Percentiles rank a stretch among this genome's conserved stretches.
These are phyloP conservation scores for Bertia moriformis DNA, from an alignment of 2,329 filamentous ascomycete genomes.

Conservation along the genomic window DNA sequence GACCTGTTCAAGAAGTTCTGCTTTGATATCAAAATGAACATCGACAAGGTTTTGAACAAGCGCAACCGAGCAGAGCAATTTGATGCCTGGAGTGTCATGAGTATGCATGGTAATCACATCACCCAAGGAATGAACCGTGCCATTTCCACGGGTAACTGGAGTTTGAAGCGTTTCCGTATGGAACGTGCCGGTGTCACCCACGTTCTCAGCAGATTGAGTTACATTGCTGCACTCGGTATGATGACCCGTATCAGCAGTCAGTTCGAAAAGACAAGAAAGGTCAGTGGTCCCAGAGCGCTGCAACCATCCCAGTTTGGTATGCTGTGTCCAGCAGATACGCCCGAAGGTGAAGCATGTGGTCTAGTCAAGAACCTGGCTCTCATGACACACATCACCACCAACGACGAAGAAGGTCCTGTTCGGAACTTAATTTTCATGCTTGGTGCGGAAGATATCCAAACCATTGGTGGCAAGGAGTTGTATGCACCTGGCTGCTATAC, in stretches of 20 bases:
- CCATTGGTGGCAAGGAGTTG: slow-evolving; percentile 65
- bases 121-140: slow-evolving; percentile 88
- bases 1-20: slow-evolving; percentile 96
- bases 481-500: slow-evolving; percentile 74
- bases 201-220: slow-evolving; percentile 85
- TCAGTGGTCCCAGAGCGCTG: slow-evolving; percentile 84
- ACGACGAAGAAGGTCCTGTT: slow-evolving; percentile 84
- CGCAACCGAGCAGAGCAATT: slow-evolving; percentile 78
- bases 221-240: slow-evolving; percentile 94
- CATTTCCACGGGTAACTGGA: slow-evolving; percentile 97
- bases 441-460: slow-evolving; percentile 69
- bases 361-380: slow-evolving; percentile 93
- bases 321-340: slow-evolving; percentile 92
- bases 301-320: slow-evolving; percentile 98
- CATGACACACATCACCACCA: slow-evolving; percentile 98
- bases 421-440: slow-evolving; percentile 74
- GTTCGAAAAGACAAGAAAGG: slow-evolving; percentile 96
- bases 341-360: slow-evolving; percentile 95
- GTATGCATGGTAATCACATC: slow-evolving; percentile 72
- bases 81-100: slow-evolving; percentile 73
- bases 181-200: slow-evolving; percentile 93
- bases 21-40: slow-evolving; percentile 74
- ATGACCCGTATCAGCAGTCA: slow-evolving; percentile 98
- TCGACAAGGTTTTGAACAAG: slow-evolving; percentile 92
- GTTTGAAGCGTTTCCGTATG: slow-evolving; percentile 95